Conservation (phyloP, 495 filamentous ascomycete genomes). For the Copromyces sp. region DNA sequence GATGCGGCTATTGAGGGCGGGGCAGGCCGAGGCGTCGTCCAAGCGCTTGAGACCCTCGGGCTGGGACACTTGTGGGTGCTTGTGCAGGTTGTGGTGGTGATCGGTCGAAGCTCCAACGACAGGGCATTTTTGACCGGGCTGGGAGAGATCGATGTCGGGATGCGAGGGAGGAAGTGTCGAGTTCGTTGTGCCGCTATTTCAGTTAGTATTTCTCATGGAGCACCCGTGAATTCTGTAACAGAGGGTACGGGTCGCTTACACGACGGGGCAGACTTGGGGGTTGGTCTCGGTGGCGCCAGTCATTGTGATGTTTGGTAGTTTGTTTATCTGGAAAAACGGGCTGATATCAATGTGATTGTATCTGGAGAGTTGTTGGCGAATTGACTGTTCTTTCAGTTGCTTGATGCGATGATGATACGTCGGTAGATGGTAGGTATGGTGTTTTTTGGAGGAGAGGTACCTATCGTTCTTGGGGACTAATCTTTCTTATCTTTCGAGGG, state of each 20-base stretch:
- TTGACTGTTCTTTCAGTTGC: not conserved
- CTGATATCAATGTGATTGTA: not conserved
- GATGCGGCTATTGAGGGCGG: slow-evolving; percentile 23
- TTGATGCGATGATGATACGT: not conserved
- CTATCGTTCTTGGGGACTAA: not conserved
- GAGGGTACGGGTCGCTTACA: no score
- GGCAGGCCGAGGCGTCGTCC: slow-evolving; percentile 35
- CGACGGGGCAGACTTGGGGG: not conserved
- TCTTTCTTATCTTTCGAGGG: not conserved
- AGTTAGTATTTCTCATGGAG: no score
- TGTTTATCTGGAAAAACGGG: not conserved
- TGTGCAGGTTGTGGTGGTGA: slow-evolving; percentile 34
- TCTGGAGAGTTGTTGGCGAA: not conserved
- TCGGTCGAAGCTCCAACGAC: slow-evolving; percentile 37
- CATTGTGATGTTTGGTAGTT: not conserved
- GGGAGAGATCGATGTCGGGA: slow-evolving; percentile 32
- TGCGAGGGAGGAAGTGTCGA: slow-evolving; percentile 32
- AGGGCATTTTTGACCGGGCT: slow-evolving; percentile 33
- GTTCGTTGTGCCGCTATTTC: slow-evolving; percentile 17
- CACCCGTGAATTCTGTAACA: no score
- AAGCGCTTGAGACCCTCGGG: slow-evolving; percentile 15
- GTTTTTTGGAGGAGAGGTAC: not conserved
- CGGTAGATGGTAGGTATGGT: not conserved
- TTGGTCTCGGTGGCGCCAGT: not conserved
- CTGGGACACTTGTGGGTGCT: slow-evolving; percentile 30